Percentiles rank a stretch among this genome's conserved stretches.
Evolutionary conservation across 495 filamentous ascomycete genomes (phyloP).

Genomic region (Neurospora sp.): DNA sequence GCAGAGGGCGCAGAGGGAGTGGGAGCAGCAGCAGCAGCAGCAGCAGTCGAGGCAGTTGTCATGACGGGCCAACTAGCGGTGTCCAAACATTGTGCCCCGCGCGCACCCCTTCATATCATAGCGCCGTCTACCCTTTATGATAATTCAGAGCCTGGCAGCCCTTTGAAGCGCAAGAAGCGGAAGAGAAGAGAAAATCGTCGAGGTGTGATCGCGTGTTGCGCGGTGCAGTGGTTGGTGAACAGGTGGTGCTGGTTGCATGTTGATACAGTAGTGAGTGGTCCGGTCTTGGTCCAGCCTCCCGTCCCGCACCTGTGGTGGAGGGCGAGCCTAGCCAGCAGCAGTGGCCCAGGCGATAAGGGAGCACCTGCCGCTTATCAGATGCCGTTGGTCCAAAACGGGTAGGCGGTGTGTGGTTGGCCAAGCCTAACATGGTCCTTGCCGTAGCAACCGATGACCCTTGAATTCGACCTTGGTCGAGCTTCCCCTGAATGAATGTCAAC

Average conservation of each 20-base stretch:
- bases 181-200: neutral
- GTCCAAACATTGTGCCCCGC: slow-evolving; percentile 1
- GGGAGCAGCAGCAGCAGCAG: neutral
- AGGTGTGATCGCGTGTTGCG: neutral
- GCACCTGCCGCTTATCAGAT: neutral
- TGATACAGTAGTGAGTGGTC: neutral
- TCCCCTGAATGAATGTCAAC: neutral
- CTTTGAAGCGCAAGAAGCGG: neutral
- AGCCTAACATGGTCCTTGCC: neutral
- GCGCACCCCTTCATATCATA: neutral
- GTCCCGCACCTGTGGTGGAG: neutral
- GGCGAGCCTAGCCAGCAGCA: neutral
- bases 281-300: neutral
- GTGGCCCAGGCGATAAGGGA: neutral
- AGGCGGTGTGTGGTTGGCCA: neutral
- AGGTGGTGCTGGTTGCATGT: neutral
- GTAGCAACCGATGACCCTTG: neutral
- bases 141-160: neutral
- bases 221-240: neutral
- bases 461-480: neutral
- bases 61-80: neutral
- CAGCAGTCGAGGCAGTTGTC: slow-evolving; percentile 1
- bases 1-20: neutral
- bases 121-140: neutral
- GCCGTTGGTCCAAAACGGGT: neutral